Evolutionary conservation across 148 eudicot genomes (phyloP).

Genomic region (Cornus kousa): DNA sequence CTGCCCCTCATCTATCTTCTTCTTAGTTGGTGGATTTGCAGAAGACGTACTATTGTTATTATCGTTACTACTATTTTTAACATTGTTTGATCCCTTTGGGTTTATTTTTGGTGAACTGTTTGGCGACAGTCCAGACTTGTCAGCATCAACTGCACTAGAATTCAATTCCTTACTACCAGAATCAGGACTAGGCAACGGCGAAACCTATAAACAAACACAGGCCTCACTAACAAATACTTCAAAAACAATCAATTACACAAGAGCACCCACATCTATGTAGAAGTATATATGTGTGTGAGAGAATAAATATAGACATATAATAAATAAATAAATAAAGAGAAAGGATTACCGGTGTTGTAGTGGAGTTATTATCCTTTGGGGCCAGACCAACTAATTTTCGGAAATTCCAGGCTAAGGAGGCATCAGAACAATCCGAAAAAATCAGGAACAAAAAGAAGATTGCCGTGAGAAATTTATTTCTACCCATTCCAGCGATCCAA

Average conservation of each 20-base stretch:
- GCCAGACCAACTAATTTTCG: constrained; percentile 32
- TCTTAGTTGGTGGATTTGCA: constrained; percentile 17
- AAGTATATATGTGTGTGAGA: neutral
- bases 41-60: neutral
- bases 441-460: constrained; percentile 34
- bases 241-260: neutral
- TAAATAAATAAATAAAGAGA: constrained; percentile 6
- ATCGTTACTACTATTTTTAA: neutral
- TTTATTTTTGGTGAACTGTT: constrained; percentile 5
- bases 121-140: constrained; percentile 1
- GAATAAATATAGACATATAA: neutral
- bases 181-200: constrained; percentile 30
- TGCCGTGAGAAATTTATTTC: constrained; percentile 21
- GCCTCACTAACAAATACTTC: neutral
- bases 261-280: neutral
- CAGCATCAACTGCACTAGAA: constrained; percentile 8
- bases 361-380: constrained; percentile 15
- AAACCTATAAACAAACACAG: constrained; percentile 21
- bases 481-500: constrained; percentile 34
- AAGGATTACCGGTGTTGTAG: constrained; percentile 17
- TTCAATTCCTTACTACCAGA: constrained; percentile 8
- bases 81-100: constrained; percentile 4
- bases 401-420: constrained; percentile 19
- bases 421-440: constrained; percentile 30
- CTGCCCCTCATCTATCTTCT: constrained; percentile 13